Percentiles rank a stretch among this genome's conserved stretches.
Conservation (phyloP, 768 basidiomycete species). For the Neoboletus magnificus region DNA sequence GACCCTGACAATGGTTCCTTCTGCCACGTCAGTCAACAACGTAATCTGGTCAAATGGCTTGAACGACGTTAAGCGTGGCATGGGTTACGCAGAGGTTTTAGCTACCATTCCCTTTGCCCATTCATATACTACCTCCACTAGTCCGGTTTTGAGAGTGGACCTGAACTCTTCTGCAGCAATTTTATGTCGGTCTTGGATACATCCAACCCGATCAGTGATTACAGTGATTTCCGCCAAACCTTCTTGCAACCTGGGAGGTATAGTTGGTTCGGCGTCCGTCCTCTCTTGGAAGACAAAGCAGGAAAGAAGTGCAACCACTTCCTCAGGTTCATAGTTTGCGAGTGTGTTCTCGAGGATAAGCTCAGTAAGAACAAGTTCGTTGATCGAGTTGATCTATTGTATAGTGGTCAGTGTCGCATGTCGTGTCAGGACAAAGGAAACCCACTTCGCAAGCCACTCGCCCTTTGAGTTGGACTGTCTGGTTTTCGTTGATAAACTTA, state of each 20-base stretch:
- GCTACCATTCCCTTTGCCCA: slow-evolving; percentile 98
- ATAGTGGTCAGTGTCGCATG: background rate
- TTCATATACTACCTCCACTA: slow-evolving; percentile 96
- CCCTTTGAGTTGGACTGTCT: slow-evolving; percentile 93
- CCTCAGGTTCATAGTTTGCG: slow-evolving; percentile 87
- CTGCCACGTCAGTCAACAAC: slow-evolving; percentile 86
- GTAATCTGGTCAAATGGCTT: slow-evolving; percentile 97
- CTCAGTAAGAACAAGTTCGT: slow-evolving; percentile 94
- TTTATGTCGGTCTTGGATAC: slow-evolving; percentile 76
- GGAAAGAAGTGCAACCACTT: slow-evolving; percentile 93
- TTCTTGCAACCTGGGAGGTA: slow-evolving; percentile 75
- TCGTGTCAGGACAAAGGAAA: background rate
- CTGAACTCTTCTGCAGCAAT: slow-evolving; percentile 79
- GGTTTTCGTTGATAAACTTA: slow-evolving; percentile 92
- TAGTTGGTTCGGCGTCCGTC: slow-evolving; percentile 81
- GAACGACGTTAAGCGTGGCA: background rate
- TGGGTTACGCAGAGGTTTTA: slow-evolving; percentile 16
- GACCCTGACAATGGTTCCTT: slow-evolving; percentile 95
- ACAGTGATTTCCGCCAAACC: slow-evolving; percentile 76
- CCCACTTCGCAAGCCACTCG: slow-evolving; percentile 95
- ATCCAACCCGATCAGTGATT: slow-evolving; percentile 75
- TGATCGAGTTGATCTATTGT: slow-evolving; percentile 92
- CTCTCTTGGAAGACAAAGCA: slow-evolving; percentile 99
- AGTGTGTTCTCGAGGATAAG: slow-evolving; percentile 95
- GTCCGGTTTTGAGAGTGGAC: slow-evolving; percentile 79